Evolutionary conservation across 208 protist genomes (phyloP).

Genomic region (Crithidia sp.): DNA sequence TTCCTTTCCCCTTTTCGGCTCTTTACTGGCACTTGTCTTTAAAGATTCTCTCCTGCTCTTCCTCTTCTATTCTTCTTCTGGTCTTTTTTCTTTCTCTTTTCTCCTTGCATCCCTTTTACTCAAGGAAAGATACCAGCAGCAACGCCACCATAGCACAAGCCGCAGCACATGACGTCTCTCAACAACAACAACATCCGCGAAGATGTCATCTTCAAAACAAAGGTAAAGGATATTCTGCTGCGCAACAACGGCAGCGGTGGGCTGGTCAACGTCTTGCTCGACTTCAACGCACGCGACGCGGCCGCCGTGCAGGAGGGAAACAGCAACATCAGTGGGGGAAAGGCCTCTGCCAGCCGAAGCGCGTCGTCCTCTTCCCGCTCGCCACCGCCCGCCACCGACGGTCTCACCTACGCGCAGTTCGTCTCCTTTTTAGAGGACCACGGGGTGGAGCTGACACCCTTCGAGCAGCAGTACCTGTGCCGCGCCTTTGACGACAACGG

Average conservation of each 20-base stretch:
- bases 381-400: neutral
- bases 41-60: neutral
- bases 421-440: conserved; percentile 48
- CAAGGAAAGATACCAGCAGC: no score
- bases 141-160: neutral
- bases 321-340: neutral
- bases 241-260: conserved; percentile 40
- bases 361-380: neutral
- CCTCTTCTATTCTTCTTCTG: neutral
- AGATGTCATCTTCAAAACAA: conserved; percentile 67
- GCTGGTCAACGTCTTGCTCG: conserved; percentile 63
- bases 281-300: conserved; percentile 56
- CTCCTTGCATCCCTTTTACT: neutral
- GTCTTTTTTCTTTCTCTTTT: neutral
- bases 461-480: conserved; percentile 75
- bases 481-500: conserved; percentile 70
- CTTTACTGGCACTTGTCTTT: neutral
- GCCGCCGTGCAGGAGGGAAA: conserved; percentile 34
- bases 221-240: conserved; percentile 70
- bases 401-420: conserved; percentile 66
- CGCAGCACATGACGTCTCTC: conserved; percentile 40
- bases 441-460: conserved; percentile 46
- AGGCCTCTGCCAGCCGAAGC: neutral
- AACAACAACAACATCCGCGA: conserved; percentile 81
- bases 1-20: no score